Evolutionary conservation across 1,284 basidiomycete species (phyloP).

Genomic region (Cryptococcus hybrid): DNA sequence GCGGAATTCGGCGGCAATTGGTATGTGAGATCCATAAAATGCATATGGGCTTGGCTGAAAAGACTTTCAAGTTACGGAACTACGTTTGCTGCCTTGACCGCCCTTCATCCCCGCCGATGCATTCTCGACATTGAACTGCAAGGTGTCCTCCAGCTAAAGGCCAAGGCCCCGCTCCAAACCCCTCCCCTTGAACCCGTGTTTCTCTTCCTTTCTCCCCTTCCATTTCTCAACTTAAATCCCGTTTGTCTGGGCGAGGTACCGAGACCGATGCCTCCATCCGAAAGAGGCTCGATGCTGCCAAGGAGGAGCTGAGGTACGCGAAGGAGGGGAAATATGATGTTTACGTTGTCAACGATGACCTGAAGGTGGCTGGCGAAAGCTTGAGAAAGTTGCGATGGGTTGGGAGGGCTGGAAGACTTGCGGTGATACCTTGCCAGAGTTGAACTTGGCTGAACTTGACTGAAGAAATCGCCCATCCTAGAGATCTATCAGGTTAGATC

Average conservation of each 20-base stretch:
- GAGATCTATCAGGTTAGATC: not conserved
- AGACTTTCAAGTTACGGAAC: constrained; percentile 67
- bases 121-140: constrained; percentile 97
- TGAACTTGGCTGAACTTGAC: constrained; percentile 37
- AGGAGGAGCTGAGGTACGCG: constrained; percentile 84
- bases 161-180: constrained; percentile 56
- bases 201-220: constrained; percentile 93
- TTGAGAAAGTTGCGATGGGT: constrained; percentile 69
- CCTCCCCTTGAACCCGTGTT: constrained; percentile 75
- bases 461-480: not conserved
- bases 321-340: constrained; percentile 68
- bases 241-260: constrained; percentile 79
- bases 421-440: constrained; percentile 43
- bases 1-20: constrained; percentile 84
- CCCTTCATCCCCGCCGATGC: constrained; percentile 65
- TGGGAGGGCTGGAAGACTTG: constrained; percentile 48
- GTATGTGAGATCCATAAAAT: constrained; percentile 46
- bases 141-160: constrained; percentile 88
- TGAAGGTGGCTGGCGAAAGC: constrained; percentile 72
- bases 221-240: constrained; percentile 62
- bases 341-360: constrained; percentile 88
- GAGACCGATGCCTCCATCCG: constrained; percentile 73
- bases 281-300: constrained; percentile 75
- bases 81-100: constrained; percentile 65
- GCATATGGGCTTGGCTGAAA: not conserved